Evolutionary conservation across 805 yeast species (phyloP), one percentile per base, ranked within the genome.

Genomic region (Kurtzmaniella fragi): DNA sequence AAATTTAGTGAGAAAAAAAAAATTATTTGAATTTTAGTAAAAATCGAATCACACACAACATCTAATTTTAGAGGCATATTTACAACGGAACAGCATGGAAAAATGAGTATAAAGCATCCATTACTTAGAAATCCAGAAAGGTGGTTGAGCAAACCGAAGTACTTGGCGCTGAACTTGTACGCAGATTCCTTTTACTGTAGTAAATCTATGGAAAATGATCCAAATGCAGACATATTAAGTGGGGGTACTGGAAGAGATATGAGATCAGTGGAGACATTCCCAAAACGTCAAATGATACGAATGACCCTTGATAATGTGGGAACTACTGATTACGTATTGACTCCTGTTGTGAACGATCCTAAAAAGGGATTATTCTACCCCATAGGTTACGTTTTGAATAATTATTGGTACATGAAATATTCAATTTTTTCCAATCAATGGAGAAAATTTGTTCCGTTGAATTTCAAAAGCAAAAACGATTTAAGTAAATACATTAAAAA

Each of bases 81-180:
- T n/a, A n/a, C n/a, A n/a, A n/a, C n/a, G n/a, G n/a, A n/a, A n/a
- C n/a, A 20, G 5, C 25, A 20, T 20, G 25, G 25, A 20, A 20
- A 20, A 8, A 20, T 20, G 25, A 20, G 8, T 20, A 5, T 45
- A 36, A 50, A 52, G 20, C 69, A 62, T 44, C 69, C 69, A 5
- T 35, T 62, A 5, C 41, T 64, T 31, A 44, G 42, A 12, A 60
- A 59, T 41, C 70, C 69, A 1, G 42, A 47, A 20, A 54, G 56
- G 32, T 58, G 61, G 56, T 48, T 62, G 6, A 41, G 45, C 9
- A 44, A 43, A 16, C 52, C 46, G 5, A 54, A 54, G 37, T 52
- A 46, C 17, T 60, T 56, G 12, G 37, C 50, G 2, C 39, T 49
- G 5, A 42, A 52, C 5, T 38, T 51, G 5, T 60, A 59, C 41